These are phyloP conservation scores for Bruguiera sexangula DNA, from an alignment of 345 rosid genomes.

Conservation along the genomic window DNA sequence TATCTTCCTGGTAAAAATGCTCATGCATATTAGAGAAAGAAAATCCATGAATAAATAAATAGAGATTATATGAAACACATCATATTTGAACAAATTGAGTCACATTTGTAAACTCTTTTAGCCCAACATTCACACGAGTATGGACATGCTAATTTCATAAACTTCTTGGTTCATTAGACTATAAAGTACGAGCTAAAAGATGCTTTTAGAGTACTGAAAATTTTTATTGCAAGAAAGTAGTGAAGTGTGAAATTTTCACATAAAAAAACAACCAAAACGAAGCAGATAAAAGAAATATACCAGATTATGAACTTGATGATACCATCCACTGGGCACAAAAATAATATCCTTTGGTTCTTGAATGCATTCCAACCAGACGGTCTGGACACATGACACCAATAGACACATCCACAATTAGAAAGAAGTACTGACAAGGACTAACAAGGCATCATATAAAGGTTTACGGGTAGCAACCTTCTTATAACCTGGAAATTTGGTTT, in stretches of 20 bases:
- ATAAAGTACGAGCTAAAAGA: neutral
- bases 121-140: too few species aligned
- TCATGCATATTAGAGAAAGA: constrained; percentile 11
- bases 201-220: neutral
- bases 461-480: constrained; percentile 42
- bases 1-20: constrained; percentile 67
- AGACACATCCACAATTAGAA: constrained; percentile 11
- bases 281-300: constrained; percentile 31
- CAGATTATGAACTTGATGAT: constrained; percentile 95
- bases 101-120: neutral
- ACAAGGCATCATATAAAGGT: constrained; percentile 14
- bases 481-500: constrained; percentile 69
- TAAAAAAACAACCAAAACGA: neutral
- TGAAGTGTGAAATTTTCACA: neutral
- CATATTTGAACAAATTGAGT: neutral
- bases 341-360: constrained; percentile 70
- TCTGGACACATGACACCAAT: constrained; percentile 40
- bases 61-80: neutral
- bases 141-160: neutral
- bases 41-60: neutral
- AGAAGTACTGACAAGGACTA: neutral
- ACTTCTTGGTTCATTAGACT: neutral
- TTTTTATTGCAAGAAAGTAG: neutral
- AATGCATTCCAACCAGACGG: constrained; percentile 76
- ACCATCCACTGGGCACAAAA: constrained; percentile 97